Evolutionary conservation across 306 rosid genomes (phyloP), one percentile per base, ranked within the genome.

Genomic region (Vicia sativa): DNA sequence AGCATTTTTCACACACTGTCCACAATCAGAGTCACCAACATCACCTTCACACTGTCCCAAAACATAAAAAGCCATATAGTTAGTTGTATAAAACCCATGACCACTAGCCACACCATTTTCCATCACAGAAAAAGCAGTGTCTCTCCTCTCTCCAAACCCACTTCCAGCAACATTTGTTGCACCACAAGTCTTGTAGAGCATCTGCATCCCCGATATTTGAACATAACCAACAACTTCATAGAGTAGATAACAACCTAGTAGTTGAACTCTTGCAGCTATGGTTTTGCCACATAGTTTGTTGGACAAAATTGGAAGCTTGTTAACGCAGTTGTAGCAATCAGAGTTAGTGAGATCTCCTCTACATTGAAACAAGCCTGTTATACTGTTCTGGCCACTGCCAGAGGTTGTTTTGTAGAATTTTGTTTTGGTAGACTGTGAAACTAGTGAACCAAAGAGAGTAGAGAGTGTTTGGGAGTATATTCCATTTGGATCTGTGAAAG

Each of bases 1-100:
- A 29, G 90, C 90, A 73, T 44, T 80, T 41, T 92, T 92, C 50
- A 88, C 86, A 78, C 96, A 90, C 56, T 81, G 91, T 0, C 95
- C 95, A 58, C 98, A 92, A 71, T 92, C 96, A 1, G 93, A 79
- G 63, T 87, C 96, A 18, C 98, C 98, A 48, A 92, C 74, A 72
- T 83, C 93, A 1, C 98, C 98, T 72, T 92, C 96, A 64, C 98
- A 92, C 61, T 92, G 98, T 23, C 84, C 98, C 85, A 92, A 72
- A 45, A 92, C 81, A 78, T 87, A 92, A 62, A 92, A 56, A 13
- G 81, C 49, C 68, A 87, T 84, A 41, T 92, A 92, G 72, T 72
- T 89, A 2, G 89, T 86, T 1, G 98, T 78, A 62, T 87, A 92
- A 44, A 90, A 92, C 2, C 98, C 98, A 71, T 86, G 96, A 34